These are phyloP conservation scores for Schizosaccharomyces cryophilus DNA, from an alignment of 805 yeast genomes.

Conservation along the genomic window DNA sequence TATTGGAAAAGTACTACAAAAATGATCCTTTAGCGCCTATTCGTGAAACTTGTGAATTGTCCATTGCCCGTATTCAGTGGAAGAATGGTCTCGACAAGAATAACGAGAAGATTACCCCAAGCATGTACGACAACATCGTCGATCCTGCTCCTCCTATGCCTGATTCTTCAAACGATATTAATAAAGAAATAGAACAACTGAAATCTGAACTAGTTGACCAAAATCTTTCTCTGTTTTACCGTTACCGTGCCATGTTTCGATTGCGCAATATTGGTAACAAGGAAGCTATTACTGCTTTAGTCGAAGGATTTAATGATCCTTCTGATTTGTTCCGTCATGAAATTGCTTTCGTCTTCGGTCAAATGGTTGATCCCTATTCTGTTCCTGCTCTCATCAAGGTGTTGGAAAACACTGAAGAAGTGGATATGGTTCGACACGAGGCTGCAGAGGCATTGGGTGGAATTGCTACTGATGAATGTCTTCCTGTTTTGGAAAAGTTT, in stretches of 20 bases:
- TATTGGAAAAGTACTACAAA: constrained; percentile 39
- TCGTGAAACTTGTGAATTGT: constrained; percentile 92
- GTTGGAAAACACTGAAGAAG: constrained; percentile 52
- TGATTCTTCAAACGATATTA: background rate
- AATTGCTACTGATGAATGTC: constrained; percentile 84
- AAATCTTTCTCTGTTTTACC: constrained; percentile 54
- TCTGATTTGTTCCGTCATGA: constrained; percentile 93
- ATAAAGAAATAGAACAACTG: constrained; percentile 33
- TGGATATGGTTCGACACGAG: constrained; percentile 98
- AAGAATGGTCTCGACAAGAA: constrained; percentile 39
- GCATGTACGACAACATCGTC: constrained; percentile 27
- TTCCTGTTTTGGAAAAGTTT: constrained; percentile 62
- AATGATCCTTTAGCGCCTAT: constrained; percentile 48
- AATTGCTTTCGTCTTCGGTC: constrained; percentile 95
- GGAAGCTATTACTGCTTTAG: constrained; percentile 80
- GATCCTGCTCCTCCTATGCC: constrained; percentile 98
- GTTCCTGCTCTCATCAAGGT: constrained; percentile 73
- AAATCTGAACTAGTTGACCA: constrained; percentile 52
- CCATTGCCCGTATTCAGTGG: constrained; percentile 87
- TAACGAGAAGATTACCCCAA: constrained; percentile 51
- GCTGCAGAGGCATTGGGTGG: constrained; percentile 97
- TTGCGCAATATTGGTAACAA: constrained; percentile 81
- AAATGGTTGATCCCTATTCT: constrained; percentile 75
- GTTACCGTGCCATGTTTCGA: constrained; percentile 97
- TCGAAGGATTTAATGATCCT: constrained; percentile 68